A percentile compares a stretch with the other conserved stretches of the same genome.
Conservation (phyloP, 306 rosid genomes). For the Nissolia schottii region DNA sequence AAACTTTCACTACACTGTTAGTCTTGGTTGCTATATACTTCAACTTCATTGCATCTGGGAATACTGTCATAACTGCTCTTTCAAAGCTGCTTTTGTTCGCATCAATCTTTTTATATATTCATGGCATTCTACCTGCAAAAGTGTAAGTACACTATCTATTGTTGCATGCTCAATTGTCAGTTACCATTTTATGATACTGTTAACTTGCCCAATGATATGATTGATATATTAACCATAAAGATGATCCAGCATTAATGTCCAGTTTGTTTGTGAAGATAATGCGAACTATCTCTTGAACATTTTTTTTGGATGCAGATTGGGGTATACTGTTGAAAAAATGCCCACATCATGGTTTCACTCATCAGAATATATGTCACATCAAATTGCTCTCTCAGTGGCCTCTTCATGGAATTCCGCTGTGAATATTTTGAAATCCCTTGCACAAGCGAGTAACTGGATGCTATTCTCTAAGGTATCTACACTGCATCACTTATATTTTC, state of each 20-base stretch:
- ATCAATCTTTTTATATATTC: constrained; percentile 48
- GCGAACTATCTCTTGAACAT: constrained; percentile 14
- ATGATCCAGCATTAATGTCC: constrained; percentile 9
- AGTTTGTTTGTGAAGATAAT: constrained; percentile 21
- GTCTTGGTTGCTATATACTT: constrained; percentile 68
- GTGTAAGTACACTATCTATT: constrained; percentile 44
- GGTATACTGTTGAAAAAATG: constrained; percentile 72
- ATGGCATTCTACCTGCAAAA: constrained; percentile 69
- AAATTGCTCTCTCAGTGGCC: constrained; percentile 45
- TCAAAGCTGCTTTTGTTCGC: constrained; percentile 62
- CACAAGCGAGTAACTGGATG: constrained; percentile 58
- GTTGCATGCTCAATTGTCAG: background rate
- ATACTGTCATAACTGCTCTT: constrained; percentile 62
- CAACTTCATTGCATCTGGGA: constrained; percentile 71
- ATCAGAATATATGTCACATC: constrained; percentile 64
- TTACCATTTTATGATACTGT: background rate
- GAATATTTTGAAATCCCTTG: constrained; percentile 59
- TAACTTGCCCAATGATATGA: constrained; percentile 6
- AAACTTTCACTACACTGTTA: constrained; percentile 54
- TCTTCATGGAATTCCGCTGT: constrained; percentile 70
- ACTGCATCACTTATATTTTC: background rate
- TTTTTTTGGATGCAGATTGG: constrained; percentile 57
- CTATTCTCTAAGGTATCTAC: constrained; percentile 64
- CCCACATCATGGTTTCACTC: constrained; percentile 65
- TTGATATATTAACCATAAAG: constrained; percentile 9